Evolutionary conservation across 345 rosid genomes (phyloP), one percentile per base, ranked within the genome.

Genomic region (Aquilaria sinensis): DNA sequence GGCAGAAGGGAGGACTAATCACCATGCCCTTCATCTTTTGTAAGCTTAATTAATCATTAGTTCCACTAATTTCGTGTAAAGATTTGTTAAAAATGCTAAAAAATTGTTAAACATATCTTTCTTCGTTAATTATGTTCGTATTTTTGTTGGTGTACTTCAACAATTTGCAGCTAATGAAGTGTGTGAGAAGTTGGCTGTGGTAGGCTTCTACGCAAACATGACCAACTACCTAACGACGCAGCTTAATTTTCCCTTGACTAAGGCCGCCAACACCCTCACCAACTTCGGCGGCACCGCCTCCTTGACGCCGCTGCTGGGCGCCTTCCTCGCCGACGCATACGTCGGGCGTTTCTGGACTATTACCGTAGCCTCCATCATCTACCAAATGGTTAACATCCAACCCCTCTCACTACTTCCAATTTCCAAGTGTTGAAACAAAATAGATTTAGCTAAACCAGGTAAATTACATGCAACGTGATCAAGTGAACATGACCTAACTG

Each of bases 271-370:
- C 68, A 86, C 96, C 33, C 82, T 86, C 52, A 90, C 97, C 53
- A 90, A 88, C 79, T 94, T 94, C 49, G 85, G 91, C 1, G 96
- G 99, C 49, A 86, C 93, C 29, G 69, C 93, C 0, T 82, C 97
- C 78, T 66, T 94, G 43, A 90, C 96, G 9, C 96, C 99, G 16
- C 67, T 94, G 58, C 67, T 90, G 58, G 99, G 97, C 0, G 99
- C 99, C 47, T 94, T 90, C 72, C 1, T 90, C 23, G 88, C 96
- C 9, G 99, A 94, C 31, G 59, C 96, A 0, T 90, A 71, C 52
- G 91, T 87, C 34, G 97, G 97, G 64, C 92, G 96, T 0, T 94
- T 94, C 53, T 94, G 95, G 97, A 88, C 93, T 45, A 72, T 94
- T 23, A 76, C 84, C 0, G 12, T 80, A 7, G 84, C 96, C 64